Evolutionary conservation across 768 basidiomycete species (phyloP).

Genomic region (Suillus weaverae): DNA sequence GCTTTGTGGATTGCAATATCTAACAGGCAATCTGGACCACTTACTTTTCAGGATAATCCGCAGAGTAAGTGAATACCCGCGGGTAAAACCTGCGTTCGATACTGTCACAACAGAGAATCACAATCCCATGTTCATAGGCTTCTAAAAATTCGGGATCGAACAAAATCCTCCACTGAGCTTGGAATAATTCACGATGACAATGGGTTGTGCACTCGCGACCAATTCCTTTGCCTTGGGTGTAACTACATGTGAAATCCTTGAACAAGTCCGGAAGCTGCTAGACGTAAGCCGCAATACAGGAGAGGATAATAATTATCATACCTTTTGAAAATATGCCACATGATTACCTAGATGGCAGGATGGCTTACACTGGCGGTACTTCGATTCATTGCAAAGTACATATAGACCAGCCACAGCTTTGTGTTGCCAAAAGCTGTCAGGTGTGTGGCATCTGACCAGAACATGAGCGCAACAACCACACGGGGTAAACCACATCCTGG

Average conservation of each 20-base stretch:
- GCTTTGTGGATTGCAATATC: too few relatives aligned
- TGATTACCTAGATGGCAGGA: constrained; percentile 9
- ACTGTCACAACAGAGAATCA: constrained; percentile 15
- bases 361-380: constrained; percentile 22
- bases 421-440: constrained; percentile 21
- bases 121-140: constrained; percentile 17
- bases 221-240: too few relatives aligned
- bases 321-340: constrained; percentile 13
- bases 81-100: constrained; percentile 17
- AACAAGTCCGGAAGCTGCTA: too few relatives aligned
- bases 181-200: constrained; percentile 11
- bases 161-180: constrained; percentile 11
- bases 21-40: background rate
- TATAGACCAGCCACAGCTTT: constrained; percentile 24
- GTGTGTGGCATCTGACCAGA: constrained; percentile 24
- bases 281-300: too few relatives aligned
- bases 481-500: constrained; percentile 17
- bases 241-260: too few relatives aligned
- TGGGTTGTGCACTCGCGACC: too few relatives aligned
- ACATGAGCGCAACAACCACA: constrained; percentile 11
- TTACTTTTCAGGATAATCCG: constrained; percentile 31
- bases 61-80: constrained; percentile 20
- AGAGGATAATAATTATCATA: background rate
- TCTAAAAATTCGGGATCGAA: constrained; percentile 11
- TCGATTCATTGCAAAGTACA: constrained; percentile 22